Percentiles rank a stretch among this genome's conserved stretches.
Conservation (phyloP, 192 early-diverging fungal genomes). For the Coemansia asiatica region DNA sequence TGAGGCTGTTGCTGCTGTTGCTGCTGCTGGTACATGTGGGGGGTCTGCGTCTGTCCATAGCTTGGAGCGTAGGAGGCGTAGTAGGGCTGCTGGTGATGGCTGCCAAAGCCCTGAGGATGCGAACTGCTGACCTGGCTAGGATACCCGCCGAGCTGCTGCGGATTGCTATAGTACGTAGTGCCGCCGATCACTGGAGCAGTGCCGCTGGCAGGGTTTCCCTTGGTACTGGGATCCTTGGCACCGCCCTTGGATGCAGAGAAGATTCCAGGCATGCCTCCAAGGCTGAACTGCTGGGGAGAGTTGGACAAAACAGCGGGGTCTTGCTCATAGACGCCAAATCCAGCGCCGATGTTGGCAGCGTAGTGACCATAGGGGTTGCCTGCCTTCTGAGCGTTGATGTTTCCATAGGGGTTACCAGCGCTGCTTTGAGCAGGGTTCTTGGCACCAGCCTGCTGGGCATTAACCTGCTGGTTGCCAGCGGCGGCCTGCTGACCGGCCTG, state of each 20-base stretch:
- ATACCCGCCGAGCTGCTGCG: constrained; percentile 49
- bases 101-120: constrained; percentile 32
- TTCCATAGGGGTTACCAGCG: constrained; percentile 30
- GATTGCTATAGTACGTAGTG: constrained; percentile 55
- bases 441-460: constrained; percentile 30
- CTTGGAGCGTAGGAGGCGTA: constrained; percentile 47
- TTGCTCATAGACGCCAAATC: constrained; percentile 50
- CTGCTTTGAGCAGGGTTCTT: constrained; percentile 39
- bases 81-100: constrained; percentile 49
- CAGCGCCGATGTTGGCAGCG: constrained; percentile 42
- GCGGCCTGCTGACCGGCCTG: constrained; percentile 24
- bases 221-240: constrained; percentile 37
- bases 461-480: constrained; percentile 25
- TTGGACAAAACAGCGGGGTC: constrained; percentile 42
- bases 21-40: constrained; percentile 52
- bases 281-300: constrained; percentile 51
- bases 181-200: constrained; percentile 50
- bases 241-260: constrained; percentile 42
- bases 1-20: constrained; percentile 35
- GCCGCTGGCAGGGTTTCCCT: constrained; percentile 32
- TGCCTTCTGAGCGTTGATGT: constrained; percentile 52
- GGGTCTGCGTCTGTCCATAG: constrained; percentile 46
- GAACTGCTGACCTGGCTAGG: constrained; percentile 43
- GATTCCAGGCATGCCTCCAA: constrained; percentile 50
- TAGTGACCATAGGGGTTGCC: constrained; percentile 53